A percentile compares a stretch with the other conserved stretches of the same genome.
phyloP scores from a whole-genome alignment of 2,329 filamentous ascomycete genomes.

The Cordyceps javanica region DNA sequence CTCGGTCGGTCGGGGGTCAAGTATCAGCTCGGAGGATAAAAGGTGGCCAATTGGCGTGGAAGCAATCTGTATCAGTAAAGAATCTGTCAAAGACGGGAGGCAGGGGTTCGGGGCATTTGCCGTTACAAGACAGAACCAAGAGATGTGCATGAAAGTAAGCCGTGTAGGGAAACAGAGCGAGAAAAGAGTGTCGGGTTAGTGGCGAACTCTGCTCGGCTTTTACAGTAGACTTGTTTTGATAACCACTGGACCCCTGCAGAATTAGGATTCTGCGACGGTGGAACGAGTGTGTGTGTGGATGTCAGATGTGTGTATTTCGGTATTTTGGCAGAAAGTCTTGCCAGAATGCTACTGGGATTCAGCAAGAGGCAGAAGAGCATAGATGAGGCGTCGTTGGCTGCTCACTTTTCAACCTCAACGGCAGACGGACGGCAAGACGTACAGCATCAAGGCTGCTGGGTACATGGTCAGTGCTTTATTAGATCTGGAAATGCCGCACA shows the following conservation, averaged over 20 bases:
- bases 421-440: not conserved
- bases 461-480: not conserved
- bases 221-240: too few relatives aligned
- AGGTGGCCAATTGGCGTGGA: not conserved
- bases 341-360: too few relatives aligned
- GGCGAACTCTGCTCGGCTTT: not conserved
- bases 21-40: too few relatives aligned
- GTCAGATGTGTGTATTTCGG: too few relatives aligned
- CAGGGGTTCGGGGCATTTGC: constrained; percentile 1
- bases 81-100: not conserved
- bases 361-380: too few relatives aligned
- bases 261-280: not conserved
- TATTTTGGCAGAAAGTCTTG: too few relatives aligned
- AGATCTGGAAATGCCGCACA: constrained; percentile 2
- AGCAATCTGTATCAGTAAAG: not conserved
- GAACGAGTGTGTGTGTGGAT: not conserved
- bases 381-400: too few relatives aligned
- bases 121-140: not conserved
- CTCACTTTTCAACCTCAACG: not conserved
- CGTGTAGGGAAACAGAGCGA: not conserved
- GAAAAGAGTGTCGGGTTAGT: not conserved
- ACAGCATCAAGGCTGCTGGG: not conserved
- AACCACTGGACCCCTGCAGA: not conserved
- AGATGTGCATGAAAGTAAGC: not conserved
- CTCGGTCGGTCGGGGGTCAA: not conserved